These are phyloP conservation scores for Breynia disticha DNA, from an alignment of 441 rosid genomes.

Conservation along the genomic window DNA sequence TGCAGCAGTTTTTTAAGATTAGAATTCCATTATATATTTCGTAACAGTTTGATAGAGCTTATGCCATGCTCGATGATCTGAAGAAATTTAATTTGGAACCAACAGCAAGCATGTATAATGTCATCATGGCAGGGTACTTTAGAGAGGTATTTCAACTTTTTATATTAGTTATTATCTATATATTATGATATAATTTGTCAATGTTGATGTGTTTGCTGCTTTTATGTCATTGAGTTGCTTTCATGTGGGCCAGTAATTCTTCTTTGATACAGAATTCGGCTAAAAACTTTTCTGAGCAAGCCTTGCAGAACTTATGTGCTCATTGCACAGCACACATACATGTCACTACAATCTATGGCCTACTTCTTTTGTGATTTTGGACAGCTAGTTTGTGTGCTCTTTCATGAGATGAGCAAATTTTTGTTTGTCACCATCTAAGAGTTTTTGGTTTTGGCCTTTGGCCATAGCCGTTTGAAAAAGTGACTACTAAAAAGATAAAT, in stretches of 20 bases:
- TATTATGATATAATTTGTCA: not conserved
- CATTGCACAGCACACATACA: not conserved
- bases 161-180: not conserved
- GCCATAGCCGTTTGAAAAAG: no score
- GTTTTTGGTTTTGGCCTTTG: no score
- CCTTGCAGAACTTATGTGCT: not conserved
- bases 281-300: not conserved
- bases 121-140: conserved; percentile 67
- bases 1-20: no score
- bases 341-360: not conserved
- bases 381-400: not conserved
- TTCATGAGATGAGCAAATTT: not conserved
- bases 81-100: conserved; percentile 52
- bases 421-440: not conserved
- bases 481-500: no score
- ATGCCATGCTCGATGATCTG: conserved; percentile 51
- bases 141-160: conserved; percentile 50
- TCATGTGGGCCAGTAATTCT: not conserved
- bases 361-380: no score
- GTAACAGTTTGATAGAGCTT: conserved; percentile 70
- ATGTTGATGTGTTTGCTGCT: not conserved
- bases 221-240: not conserved
- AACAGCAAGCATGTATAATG: conserved; percentile 57
- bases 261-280: no score
- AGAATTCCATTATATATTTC: conserved; percentile 1